Evolutionary conservation across 441 rosid species (phyloP).

Genomic region (Rhodomyrtus psidioides): DNA sequence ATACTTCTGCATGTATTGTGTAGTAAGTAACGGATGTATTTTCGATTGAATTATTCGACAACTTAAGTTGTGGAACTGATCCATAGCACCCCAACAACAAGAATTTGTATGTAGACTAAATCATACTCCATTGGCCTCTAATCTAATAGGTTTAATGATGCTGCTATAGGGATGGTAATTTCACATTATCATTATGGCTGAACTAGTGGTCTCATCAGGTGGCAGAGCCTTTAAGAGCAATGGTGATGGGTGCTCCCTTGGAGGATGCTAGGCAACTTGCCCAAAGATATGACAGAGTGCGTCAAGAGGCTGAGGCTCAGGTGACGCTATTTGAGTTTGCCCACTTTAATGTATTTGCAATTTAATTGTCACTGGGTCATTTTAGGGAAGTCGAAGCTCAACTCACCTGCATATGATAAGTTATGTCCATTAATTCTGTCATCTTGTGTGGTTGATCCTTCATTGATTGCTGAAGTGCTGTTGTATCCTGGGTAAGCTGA

Average conservation of each 20-base stretch:
- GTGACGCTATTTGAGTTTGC: neutral
- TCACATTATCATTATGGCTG: neutral
- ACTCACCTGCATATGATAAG: neutral
- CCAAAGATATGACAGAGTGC: slow-evolving; percentile 1
- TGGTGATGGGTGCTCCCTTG: slow-evolving; percentile 4
- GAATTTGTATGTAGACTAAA: neutral
- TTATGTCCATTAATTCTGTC: neutral
- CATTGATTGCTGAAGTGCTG: neutral
- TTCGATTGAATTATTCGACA: neutral
- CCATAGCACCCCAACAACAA: neutral
- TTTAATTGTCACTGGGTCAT: neutral
- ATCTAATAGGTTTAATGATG: neutral
- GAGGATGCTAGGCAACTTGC: slow-evolving; percentile 5
- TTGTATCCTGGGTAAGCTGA: neutral
- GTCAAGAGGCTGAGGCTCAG: slow-evolving; percentile 4
- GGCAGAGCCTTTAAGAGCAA: neutral
- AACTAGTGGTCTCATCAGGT: neutral
- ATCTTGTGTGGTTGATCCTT: neutral
- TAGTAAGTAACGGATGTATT: neutral
- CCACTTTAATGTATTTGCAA: neutral
- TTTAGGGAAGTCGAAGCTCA: neutral
- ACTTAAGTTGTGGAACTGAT: neutral
- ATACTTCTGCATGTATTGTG: neutral
- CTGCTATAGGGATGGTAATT: neutral
- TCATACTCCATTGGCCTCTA: neutral